Percentiles rank a stretch among this genome's conserved stretches.
Conservation (phyloP, 2,329 filamentous ascomycete species). For the Beauveria varroae region DNA sequence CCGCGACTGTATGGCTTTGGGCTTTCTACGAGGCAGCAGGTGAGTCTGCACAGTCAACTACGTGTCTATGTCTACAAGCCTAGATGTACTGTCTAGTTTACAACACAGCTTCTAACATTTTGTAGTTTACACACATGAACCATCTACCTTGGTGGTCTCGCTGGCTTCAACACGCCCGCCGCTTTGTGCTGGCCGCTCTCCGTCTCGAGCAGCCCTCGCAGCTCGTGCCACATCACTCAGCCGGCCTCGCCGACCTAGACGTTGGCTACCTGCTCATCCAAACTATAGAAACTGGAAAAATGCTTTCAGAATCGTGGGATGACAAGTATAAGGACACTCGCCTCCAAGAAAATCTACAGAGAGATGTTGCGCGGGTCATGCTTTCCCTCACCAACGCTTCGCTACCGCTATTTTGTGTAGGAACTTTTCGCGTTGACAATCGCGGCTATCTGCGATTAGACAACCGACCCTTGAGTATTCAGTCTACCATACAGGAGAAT, state of each 20-base stretch:
- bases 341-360: constrained; percentile 21
- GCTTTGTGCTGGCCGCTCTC: constrained; percentile 7
- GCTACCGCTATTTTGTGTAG: constrained; percentile 20
- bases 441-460: constrained; percentile 23
- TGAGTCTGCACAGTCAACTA: not conserved
- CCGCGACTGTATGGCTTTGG: constrained; percentile 20
- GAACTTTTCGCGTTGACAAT: constrained; percentile 21
- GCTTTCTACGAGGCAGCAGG: constrained; percentile 14
- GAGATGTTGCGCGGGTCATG: constrained; percentile 21
- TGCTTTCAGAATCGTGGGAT: constrained; percentile 18
- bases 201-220: constrained; percentile 13
- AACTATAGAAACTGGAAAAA: constrained; percentile 14
- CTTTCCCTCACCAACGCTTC: constrained; percentile 22
- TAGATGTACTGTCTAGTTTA: not conserved
- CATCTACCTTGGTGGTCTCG: constrained; percentile 8
- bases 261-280: constrained; percentile 17
- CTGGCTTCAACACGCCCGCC: constrained; percentile 7
- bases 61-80: not conserved
- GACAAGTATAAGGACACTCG: constrained; percentile 13
- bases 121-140: constrained; percentile 10
- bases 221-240: constrained; percentile 12
- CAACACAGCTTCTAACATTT: not conserved
- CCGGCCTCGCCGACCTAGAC: constrained; percentile 7
- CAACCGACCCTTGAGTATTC: constrained; percentile 14
- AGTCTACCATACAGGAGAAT: constrained; percentile 12